phyloP scores from a whole-genome alignment of 1,284 basidiomycete genomes.

The Irpex sp. region DNA sequence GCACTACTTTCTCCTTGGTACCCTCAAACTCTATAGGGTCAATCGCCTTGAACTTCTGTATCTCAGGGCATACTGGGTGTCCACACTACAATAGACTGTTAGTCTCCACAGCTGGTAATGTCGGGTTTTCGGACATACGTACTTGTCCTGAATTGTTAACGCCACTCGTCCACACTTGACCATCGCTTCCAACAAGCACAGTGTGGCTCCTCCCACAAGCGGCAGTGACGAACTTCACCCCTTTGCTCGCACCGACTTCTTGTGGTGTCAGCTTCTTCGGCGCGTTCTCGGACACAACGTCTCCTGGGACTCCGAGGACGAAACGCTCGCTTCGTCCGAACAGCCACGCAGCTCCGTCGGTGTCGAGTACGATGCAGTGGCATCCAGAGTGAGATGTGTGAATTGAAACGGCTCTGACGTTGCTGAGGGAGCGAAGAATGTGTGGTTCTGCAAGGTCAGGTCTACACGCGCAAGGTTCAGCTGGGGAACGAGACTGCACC shows the following conservation, averaged over 20 bases:
- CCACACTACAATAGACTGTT: constrained; percentile 53
- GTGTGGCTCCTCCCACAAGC: constrained; percentile 83
- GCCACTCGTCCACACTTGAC: constrained; percentile 82
- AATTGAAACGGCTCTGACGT: constrained; percentile 70
- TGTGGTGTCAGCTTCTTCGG: constrained; percentile 60
- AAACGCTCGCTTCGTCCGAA: constrained; percentile 77
- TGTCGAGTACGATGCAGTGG: constrained; percentile 73
- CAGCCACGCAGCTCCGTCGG: constrained; percentile 78
- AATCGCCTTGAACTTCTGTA: constrained; percentile 63
- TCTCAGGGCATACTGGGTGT: constrained; percentile 58
- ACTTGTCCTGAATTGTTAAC: constrained; percentile 84
- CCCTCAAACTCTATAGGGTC: constrained; percentile 51
- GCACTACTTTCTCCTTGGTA: constrained; percentile 60
- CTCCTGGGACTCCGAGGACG: constrained; percentile 52
- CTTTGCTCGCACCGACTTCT: constrained; percentile 58
- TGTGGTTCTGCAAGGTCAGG: constrained; percentile 85
- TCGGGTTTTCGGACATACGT: constrained; percentile 18
- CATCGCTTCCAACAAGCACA: constrained; percentile 78
- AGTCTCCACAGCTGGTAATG: neutral
- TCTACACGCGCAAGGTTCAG: constrained; percentile 11
- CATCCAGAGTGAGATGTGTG: constrained; percentile 73
- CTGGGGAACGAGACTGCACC: neutral
- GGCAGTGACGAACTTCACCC: constrained; percentile 73
- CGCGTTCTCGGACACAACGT: constrained; percentile 67
- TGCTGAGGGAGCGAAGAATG: constrained; percentile 83